phyloP scores from a whole-genome alignment of 495 filamentous ascomycete genomes.

The Trichoderma erinaceum region DNA sequence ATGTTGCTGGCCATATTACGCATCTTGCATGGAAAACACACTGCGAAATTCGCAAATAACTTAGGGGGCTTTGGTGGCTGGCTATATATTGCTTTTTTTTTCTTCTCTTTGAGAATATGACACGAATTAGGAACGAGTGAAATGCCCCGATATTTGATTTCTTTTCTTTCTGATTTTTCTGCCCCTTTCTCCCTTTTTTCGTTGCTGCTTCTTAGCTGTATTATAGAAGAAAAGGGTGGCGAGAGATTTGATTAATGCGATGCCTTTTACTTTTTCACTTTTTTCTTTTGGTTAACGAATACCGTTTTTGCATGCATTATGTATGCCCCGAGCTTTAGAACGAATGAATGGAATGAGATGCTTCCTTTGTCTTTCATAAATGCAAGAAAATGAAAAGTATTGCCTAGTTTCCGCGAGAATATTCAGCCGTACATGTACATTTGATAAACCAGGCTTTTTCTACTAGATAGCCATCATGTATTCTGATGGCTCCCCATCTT shows the following conservation, averaged over 20 bases:
- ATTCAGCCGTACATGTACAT: not conserved
- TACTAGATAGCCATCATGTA: not conserved
- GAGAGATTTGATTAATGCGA: not conserved
- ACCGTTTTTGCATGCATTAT: not conserved
- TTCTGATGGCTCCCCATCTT: not conserved
- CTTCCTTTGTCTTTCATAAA: not conserved
- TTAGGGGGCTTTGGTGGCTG: not conserved
- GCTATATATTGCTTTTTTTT: not conserved
- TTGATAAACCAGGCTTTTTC: not conserved
- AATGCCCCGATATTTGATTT: not conserved
- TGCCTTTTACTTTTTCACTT: not conserved
- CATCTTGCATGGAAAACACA: not conserved
- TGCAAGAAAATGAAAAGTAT: not conserved
- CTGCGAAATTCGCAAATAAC: not conserved
- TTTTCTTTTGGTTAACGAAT: too few relatives aligned
- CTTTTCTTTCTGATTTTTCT: not conserved
- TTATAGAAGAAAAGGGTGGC: not conserved
- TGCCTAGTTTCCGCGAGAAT: not conserved
- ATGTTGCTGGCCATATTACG: conserved; percentile 2
- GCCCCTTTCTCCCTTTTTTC: not conserved
- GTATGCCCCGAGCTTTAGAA: not conserved
- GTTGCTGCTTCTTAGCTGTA: not conserved
- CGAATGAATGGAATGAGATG: not conserved
- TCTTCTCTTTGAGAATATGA: not conserved
- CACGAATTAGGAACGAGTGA: not conserved